These are phyloP conservation scores for Haplosporangium sp. DNA, from an alignment of 371 early-diverging fungal genomes.

Conservation along the genomic window DNA sequence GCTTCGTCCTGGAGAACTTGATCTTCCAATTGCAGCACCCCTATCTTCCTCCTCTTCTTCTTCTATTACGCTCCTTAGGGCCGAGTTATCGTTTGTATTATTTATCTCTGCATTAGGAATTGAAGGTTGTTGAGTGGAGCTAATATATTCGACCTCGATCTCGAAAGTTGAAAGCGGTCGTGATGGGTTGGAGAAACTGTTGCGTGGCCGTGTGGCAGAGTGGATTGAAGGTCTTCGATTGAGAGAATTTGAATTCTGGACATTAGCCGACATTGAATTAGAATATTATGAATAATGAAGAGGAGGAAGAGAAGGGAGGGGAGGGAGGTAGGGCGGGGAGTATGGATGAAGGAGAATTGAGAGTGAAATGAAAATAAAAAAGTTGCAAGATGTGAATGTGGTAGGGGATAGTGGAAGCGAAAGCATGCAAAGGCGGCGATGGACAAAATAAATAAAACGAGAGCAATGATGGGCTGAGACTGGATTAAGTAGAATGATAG, in stretches of 20 bases:
- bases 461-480: neutral
- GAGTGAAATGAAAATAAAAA: neutral
- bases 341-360: neutral
- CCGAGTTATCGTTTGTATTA: neutral
- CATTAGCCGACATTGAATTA: slow-evolving; percentile 19
- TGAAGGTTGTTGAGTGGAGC: slow-evolving; percentile 1
- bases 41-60: slow-evolving; percentile 20
- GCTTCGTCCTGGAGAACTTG: neutral
- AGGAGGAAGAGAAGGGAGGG: neutral
- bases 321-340: neutral
- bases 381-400: neutral
- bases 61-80: slow-evolving; percentile 15
- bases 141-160: slow-evolving; percentile 52
- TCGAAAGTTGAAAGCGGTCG: slow-evolving; percentile 35
- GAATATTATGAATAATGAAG: no score
- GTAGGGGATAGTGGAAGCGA: neutral
- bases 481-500: neutral
- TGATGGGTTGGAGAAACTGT: slow-evolving; percentile 4
- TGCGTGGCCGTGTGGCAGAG: slow-evolving; percentile 11
- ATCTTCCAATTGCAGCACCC: neutral
- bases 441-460: slow-evolving; percentile 2
- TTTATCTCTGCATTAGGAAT: neutral
- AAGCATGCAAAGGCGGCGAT: neutral
- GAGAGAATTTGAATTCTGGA: slow-evolving; percentile 11
- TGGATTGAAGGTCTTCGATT: slow-evolving; percentile 22